These are phyloP conservation scores for Cyclocybe cylindracea DNA, from an alignment of 768 basidiomycete genomes.

Conservation along the genomic window DNA sequence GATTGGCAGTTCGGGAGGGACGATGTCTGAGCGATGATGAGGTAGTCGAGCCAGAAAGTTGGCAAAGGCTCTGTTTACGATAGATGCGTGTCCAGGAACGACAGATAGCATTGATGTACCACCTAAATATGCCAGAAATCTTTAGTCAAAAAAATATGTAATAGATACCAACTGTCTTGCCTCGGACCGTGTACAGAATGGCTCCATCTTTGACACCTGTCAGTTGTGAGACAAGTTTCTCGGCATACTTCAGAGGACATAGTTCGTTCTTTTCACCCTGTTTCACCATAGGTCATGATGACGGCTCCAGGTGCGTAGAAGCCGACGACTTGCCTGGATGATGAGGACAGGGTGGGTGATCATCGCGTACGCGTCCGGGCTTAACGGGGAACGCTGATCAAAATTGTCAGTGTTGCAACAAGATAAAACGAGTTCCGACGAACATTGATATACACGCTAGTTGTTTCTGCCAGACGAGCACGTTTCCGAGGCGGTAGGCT, in stretches of 20 bases:
- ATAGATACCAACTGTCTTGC: slow-evolving; percentile 31
- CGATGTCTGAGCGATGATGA: slow-evolving; percentile 48
- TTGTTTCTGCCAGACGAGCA: slow-evolving; percentile 50
- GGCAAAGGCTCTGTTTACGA: slow-evolving; percentile 62
- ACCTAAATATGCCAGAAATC: slow-evolving; percentile 34
- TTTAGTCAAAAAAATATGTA: neutral
- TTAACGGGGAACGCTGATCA: slow-evolving; percentile 56
- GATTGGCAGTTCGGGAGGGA: slow-evolving; percentile 31
- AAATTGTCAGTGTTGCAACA: neutral
- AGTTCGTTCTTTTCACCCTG: slow-evolving; percentile 64
- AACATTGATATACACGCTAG: slow-evolving; percentile 64
- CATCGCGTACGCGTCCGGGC: slow-evolving; percentile 43
- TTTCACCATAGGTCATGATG: neutral
- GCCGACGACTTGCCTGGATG: slow-evolving; percentile 53
- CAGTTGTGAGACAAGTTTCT: slow-evolving; percentile 50
- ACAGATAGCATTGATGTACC: slow-evolving; percentile 57
- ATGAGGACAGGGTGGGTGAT: slow-evolving; percentile 68
- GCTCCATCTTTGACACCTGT: slow-evolving; percentile 50
- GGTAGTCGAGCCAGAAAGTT: slow-evolving; percentile 64
- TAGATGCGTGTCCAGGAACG: slow-evolving; percentile 54
- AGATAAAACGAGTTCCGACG: slow-evolving; percentile 20
- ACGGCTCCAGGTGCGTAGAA: neutral
- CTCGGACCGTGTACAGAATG: slow-evolving; percentile 61
- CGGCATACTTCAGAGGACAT: slow-evolving; percentile 57
- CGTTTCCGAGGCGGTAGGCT: slow-evolving; percentile 55